These are phyloP conservation scores for Albophoma yamanashiensis DNA, from an alignment of 2,329 filamentous ascomycete genomes.

Conservation along the genomic window DNA sequence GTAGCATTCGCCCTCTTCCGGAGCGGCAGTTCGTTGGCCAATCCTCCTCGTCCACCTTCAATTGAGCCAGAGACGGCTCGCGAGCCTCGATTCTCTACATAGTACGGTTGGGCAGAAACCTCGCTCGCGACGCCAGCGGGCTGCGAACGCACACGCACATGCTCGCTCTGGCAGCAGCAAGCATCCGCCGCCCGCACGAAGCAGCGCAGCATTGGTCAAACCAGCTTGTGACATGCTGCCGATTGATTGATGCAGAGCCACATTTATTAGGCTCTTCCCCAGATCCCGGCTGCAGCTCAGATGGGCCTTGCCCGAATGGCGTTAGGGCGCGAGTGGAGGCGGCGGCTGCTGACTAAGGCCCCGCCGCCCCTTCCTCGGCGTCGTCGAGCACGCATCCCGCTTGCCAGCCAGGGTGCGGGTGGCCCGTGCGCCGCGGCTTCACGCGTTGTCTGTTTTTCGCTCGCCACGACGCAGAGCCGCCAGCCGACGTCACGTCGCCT, in stretches of 20 bases:
- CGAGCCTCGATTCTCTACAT: background rate
- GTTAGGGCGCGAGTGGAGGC: background rate
- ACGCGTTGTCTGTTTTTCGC: constrained; percentile 31
- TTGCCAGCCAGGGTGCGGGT: background rate
- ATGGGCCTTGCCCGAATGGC: background rate
- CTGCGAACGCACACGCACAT: background rate
- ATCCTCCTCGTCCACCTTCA: background rate
- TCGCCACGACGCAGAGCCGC: constrained; percentile 16
- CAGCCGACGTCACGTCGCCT: constrained; percentile 23
- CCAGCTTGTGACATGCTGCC: background rate
- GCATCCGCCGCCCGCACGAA: background rate
- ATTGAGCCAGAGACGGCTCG: background rate
- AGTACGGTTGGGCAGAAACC: background rate
- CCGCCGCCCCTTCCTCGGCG: background rate
- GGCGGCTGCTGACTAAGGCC: background rate
- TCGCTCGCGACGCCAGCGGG: background rate
- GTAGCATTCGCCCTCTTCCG: fast-evolving
- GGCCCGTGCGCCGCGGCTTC: constrained; percentile 10
- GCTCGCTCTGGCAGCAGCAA: background rate
- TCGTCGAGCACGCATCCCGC: too few species aligned
- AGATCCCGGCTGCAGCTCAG: background rate
- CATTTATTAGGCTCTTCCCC: background rate
- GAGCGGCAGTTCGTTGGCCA: too few species aligned
- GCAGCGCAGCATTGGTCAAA: background rate
- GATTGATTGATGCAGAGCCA: background rate